Conservation (phyloP, 192 early-diverging fungal genomes). For the Backusella macrospora region DNA sequence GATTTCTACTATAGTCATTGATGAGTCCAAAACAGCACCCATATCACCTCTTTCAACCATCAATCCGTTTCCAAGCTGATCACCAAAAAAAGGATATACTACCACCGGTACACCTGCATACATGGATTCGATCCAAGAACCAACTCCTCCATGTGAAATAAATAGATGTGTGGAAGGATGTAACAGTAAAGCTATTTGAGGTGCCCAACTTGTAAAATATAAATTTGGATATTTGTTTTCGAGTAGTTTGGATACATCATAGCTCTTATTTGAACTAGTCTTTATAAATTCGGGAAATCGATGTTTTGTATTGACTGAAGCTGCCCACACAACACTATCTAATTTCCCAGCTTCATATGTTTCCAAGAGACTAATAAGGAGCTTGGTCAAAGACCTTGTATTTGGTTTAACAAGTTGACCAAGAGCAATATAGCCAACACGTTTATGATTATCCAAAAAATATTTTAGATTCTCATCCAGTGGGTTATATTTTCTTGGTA, state of each 20-base stretch:
- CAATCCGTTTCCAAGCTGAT: constrained; percentile 27
- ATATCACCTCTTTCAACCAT: not conserved
- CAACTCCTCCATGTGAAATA: constrained; percentile 34
- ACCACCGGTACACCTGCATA: constrained; percentile 35
- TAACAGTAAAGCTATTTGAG: constrained; percentile 37
- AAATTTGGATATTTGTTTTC: not conserved
- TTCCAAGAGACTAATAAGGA: constrained; percentile 28
- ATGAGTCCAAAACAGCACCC: not conserved
- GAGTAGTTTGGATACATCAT: not conserved
- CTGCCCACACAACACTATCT: constrained; percentile 43
- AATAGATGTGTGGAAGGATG: constrained; percentile 33
- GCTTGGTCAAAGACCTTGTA: not conserved
- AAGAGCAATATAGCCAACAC: constrained; percentile 38
- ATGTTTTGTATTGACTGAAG: not conserved
- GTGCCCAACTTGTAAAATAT: constrained; percentile 19
- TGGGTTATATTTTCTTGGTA: constrained; percentile 26
- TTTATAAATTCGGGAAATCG: not conserved
- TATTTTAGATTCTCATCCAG: not conserved
- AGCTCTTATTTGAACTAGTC: not conserved
- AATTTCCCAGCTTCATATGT: constrained; percentile 21
- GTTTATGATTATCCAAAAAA: constrained; percentile 29
- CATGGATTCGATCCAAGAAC: constrained; percentile 38
- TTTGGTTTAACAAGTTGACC: constrained; percentile 28
- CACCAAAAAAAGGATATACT: constrained; percentile 34
- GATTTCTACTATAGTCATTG: not conserved